Evolutionary conservation across 352 stramenopile species (phyloP), one percentile per base, ranked within the genome.

Genomic region (Globisporangium rhizosaccharum): DNA sequence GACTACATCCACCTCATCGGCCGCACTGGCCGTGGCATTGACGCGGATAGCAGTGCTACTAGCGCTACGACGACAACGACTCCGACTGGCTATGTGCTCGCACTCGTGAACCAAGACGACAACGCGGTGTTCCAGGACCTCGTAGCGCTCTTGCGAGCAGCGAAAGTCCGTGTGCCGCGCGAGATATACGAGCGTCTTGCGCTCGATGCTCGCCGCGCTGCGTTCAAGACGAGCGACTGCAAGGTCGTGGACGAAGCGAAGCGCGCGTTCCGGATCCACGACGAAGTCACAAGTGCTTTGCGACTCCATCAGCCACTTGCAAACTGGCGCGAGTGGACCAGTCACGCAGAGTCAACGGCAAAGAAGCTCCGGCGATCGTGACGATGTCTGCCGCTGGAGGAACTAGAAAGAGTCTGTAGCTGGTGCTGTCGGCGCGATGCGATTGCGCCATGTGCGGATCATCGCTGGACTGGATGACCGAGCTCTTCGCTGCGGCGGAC

Each of bases 1-100:
- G 79, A 90, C 28, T 92, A 83, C 51, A 53, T 92, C 55, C 83
- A 92, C 54, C 56, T 90, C 11, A 69, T 84, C 45, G 83, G 83
- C 15, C 78, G 82, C 15, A 74, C 66, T 17, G 75, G 75, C 4
- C 73, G 76, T 55, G 55, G 64, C 12, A 42, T 48, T 1, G 53
- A 68, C 15, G 15, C 15, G 3, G 51, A 48, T 2, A 30, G 28
- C 7, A 5, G 33, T 10, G 33, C 33, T 9, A 37, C 3, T 11
- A 7, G 10, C 7, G 33, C 33, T 26, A 11, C 39, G 39, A 11
- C 39, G 39, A n/a, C n/a, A n/a, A n/a, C n/a, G n/a, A n/a, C n/a
- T n/a, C 14, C 28, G 4, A 56, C 25, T 18, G 73, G 71, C 20
- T 69, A 61, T 41, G 68, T 66, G n/a, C 48, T 83, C 10, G 68